Evolutionary conservation across 2,329 filamentous ascomycete species (phyloP).

Genomic region (Ceratocystis albifundus): DNA sequence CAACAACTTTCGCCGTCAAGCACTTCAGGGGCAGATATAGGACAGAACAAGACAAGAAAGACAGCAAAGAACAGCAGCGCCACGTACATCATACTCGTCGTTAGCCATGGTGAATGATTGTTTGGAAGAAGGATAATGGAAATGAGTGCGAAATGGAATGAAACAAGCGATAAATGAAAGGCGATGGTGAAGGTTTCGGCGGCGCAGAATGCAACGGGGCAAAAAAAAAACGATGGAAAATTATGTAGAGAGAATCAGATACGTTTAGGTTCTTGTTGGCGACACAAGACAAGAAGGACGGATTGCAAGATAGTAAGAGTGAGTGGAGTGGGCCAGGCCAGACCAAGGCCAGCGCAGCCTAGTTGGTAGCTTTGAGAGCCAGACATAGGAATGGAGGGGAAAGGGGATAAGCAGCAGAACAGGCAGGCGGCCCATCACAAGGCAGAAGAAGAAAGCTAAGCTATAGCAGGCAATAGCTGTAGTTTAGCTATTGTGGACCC

Average conservation of each 20-base stretch:
- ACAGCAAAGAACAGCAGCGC: constrained; percentile 24
- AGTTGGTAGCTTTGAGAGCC: background rate
- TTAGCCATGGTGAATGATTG: constrained; percentile 67
- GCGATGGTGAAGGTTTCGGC: constrained; percentile 13
- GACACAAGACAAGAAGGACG: constrained; percentile 12
- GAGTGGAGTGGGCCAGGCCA: constrained; percentile 1
- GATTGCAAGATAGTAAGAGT: background rate
- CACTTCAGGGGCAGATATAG: constrained; percentile 24
- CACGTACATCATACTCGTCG: constrained; percentile 94
- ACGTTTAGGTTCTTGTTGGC: constrained; percentile 17
- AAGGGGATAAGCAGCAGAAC: background rate
- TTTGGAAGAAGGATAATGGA: constrained; percentile 19
- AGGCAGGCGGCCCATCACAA: background rate
- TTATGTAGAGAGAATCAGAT: constrained; percentile 5
- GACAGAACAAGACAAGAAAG: constrained; percentile 28
- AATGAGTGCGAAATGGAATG: constrained; percentile 15
- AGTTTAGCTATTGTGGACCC: background rate
- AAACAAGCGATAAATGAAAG: constrained; percentile 17
- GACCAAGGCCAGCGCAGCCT: background rate
- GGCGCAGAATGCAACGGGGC: background rate
- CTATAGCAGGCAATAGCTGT: no score
- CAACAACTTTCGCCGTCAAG: background rate
- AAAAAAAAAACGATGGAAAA: constrained; percentile 11
- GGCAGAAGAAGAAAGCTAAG: background rate
- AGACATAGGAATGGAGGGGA: no score